Evolutionary conservation across 176 grass and related monocot species (phyloP), one percentile per base, ranked within the genome.

Genomic region (Phragmites australis): DNA sequence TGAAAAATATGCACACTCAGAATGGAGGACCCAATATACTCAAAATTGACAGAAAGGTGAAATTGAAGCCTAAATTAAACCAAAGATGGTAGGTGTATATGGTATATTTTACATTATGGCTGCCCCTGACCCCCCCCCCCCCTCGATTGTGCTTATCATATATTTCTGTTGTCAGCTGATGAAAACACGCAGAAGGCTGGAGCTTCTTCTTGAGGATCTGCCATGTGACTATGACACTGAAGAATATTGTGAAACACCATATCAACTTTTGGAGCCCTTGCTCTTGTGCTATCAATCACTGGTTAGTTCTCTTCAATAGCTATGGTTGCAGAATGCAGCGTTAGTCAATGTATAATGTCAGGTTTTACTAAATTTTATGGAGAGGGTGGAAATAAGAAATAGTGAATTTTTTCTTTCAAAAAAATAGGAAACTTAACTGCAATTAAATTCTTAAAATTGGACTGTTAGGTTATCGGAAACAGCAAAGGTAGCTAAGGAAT

Each of bases 221-320:
- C 89, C 91, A 11, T 91, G 82, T 79, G 89, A 94, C 57, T 84
- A 88, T 65, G 82, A 97, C 73, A 81, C 94, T 68, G 63, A 74
- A 48, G 92, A 97, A 82, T 88, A 90, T 67, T 97, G 90, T 74
- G 94, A 94, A 88, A 92, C 87, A 48, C 29, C 85, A 16, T 81
- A 92, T 70, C 88, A 97, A 82, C 88, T 97, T 84, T 89, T 97
- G 62, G 81, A 92, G 78, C 94, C 94, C 31, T 84, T 97, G 83
- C 78, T 87, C 60, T 68, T 94, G 74, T 97, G 94, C 60, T 82
- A 97, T 50, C 72, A 97, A 85, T 97, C 94, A 48, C 83, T 97
- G 92, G 94, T 97, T 82, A 87, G 81, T 61, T 34, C 59, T 77
- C 40, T 12, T 60, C 9, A 43, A 55, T n/a, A 75, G 25, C 26